Evolutionary conservation across 176 grass and related monocot species (phyloP), one percentile per base, ranked within the genome.

Genomic region (Rhipidocladum racemiflorum): DNA sequence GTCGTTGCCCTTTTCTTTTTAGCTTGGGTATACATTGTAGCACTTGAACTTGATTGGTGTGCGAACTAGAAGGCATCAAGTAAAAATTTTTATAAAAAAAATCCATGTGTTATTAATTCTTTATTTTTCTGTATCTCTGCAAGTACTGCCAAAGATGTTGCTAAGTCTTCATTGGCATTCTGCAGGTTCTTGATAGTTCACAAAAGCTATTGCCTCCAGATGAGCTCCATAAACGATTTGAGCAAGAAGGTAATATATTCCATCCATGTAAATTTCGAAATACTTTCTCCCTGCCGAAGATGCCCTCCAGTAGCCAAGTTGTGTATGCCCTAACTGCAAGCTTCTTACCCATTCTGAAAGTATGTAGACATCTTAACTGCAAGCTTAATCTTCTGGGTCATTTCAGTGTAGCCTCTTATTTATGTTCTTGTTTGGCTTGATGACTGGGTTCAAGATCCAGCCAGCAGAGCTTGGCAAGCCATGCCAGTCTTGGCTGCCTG

Each of bases 111-210:
- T 25, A 53, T 43, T 0, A 72, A 80, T 17, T 12, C 32, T 85
- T 85, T 61, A 81, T 21, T 50, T 9, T 46, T 75, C 16, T 43
- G 3, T 48, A 72, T 79, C 14, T 79, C 24, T 56, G 34, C 9
- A 55, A 67, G 7, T 46, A 54, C 9, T 84, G 3, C 43, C 44
- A 20, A 16, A 27, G 6, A 9, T 62, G 35, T 64, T 74, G 68
- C 72, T 75, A 75, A 62, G 30, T 79, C 13, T 86, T 67, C 38
- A 13, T 38, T 81, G 71, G 43, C 55, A 79, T 91, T 65, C 30
- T 85, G 78, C 76, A 99, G 96, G 81, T 99, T 57, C 92, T 99
- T 75, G 96, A 99, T 83, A 90, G 76, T 53, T 93, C 92, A 35
- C 92, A 93, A 76, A 93, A 81, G 89, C 66, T 99, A 70, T 83